Evolutionary conservation across 2,329 filamentous ascomycete species (phyloP), one percentile per base, ranked within the genome.

Genomic region (Atkinsonella texensis): DNA sequence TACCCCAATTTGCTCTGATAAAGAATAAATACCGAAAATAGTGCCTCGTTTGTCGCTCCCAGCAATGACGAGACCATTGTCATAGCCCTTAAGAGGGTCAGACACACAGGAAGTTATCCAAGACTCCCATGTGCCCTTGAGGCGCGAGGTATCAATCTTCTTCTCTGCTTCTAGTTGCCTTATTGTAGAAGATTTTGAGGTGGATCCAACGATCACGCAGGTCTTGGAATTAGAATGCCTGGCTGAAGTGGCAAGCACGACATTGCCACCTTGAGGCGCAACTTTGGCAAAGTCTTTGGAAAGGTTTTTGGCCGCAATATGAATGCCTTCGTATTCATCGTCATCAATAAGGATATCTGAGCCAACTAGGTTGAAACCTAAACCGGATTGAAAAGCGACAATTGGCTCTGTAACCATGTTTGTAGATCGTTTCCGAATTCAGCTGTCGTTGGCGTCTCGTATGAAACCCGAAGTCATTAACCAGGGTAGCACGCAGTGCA

Each of bases 1-100:
- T 11, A 83, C 75, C 17, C 79, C 79, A 46, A 82, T 80, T 54
- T 81, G 77, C 57, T 81, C 77, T 0, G 76, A 79, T 18, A 83
- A 59, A 48, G 77, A 76, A 58, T 83, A 83, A 15, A 80, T 66
- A 12, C 79, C 79, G 51, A 76, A 83, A 17, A 82, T 79, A 0
- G 76, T 71, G n/a, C 77, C 79, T 56, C 80, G 68, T 33, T 77
- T 77, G 54, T 82, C 77, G 56, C 75, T 79, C 2, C 75, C 79
- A 39, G 73, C 74, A 61, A 83, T 77, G 18, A 81, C 72, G 15
- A 82, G 62, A 0, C 76, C 76, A 46, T 69, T 62, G 1, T 67
- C 59, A 8, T 61, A 59, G 12, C 62, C 62, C 1, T 72, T 65
- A 18, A 74, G 59, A 2, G 77, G 77, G 28, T 73, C 64, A 5